Conservation (phyloP, 2,329 filamentous ascomycete species). For the Aspergillus carbonarius region DNA sequence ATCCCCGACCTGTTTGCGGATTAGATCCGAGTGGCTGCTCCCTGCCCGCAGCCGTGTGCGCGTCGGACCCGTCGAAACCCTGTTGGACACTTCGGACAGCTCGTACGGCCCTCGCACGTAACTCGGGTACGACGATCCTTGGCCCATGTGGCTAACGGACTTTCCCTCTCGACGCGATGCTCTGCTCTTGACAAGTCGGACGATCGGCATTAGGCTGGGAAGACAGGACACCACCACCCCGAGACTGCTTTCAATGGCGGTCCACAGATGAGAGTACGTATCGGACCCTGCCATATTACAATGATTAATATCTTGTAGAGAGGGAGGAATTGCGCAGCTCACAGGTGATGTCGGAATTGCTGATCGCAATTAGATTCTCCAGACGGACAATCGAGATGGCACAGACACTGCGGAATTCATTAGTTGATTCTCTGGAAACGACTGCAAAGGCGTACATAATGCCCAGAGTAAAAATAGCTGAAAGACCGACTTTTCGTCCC, state of each 20-base stretch:
- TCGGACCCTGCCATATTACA: background rate
- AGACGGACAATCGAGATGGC: background rate
- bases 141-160: background rate
- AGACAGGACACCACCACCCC: conserved; percentile 1
- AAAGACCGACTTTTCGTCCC: background rate
- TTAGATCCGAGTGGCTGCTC: background rate
- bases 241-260: conserved; percentile 1
- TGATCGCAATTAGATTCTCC: background rate
- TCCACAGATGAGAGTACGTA: background rate
- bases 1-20: background rate
- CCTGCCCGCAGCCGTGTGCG: background rate
- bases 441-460: background rate
- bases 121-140: background rate
- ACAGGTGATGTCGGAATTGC: conserved; percentile 1
- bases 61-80: background rate
- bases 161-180: background rate
- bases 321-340: no score
- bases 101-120: background rate
- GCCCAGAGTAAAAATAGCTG: background rate
- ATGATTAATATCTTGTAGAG: background rate
- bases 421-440: background rate
- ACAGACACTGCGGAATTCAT: background rate
- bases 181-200: background rate
- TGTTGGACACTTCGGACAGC: background rate
- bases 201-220: conserved; percentile 1